Conservation (phyloP, 2,329 filamentous ascomycete species). For the Emydomyces testavorans region DNA sequence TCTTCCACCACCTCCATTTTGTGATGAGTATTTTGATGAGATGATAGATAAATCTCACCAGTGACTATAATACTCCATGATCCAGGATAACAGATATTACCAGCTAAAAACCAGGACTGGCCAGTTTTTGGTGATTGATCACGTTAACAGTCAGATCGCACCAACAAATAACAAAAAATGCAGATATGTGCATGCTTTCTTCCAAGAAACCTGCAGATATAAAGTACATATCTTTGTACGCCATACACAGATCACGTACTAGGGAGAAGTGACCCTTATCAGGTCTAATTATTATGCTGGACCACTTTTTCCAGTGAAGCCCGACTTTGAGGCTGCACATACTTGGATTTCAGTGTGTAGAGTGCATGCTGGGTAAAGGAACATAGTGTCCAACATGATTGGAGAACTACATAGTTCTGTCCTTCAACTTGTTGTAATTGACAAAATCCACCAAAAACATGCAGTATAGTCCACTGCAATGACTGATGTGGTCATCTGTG, state of each 20-base stretch:
- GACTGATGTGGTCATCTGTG: no score
- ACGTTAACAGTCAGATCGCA: slow-evolving; percentile 13
- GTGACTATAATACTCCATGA: no score
- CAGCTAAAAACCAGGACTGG: slow-evolving; percentile 9
- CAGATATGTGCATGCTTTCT: no score
- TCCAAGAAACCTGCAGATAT: no score
- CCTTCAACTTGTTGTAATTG: slow-evolving; percentile 5
- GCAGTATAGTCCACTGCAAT: no score
- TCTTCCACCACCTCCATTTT: slow-evolving; percentile 21
- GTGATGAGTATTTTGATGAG: slow-evolving; percentile 18
- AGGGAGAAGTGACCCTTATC: slow-evolving; percentile 16
- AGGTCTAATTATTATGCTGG: slow-evolving; percentile 10
- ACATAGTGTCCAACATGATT: slow-evolving; percentile 14
- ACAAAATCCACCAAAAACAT: not conserved
- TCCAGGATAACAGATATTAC: slow-evolving; percentile 14
- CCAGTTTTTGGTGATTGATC: slow-evolving; percentile 12
- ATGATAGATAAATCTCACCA: no score
- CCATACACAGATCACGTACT: no score
- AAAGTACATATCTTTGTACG: no score
- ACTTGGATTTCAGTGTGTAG: slow-evolving; percentile 15
- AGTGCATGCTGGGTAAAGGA: slow-evolving; percentile 14
- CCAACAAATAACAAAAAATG: no score
- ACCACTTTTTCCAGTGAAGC: slow-evolving; percentile 5
- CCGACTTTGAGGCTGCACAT: slow-evolving; percentile 15
- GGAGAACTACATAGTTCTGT: no score